A percentile compares a stretch with the other conserved stretches of the same genome.
phyloP scores from a whole-genome alignment of 805 yeast species.

The Gaillardinia entomophila region DNA sequence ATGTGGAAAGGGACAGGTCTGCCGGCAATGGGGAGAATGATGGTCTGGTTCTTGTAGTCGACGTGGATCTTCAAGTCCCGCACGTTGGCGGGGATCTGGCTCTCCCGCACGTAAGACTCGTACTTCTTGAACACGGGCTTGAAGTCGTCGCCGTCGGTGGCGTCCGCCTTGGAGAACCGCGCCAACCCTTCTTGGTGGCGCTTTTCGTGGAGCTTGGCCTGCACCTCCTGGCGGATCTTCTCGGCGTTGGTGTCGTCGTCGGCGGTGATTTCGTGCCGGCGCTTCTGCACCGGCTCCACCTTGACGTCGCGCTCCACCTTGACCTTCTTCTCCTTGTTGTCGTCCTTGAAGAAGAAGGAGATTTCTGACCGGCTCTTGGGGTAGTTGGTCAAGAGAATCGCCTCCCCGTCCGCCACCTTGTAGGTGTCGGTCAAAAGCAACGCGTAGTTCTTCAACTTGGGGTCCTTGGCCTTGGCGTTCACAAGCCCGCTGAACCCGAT shows the following conservation, averaged over 20 bases:
- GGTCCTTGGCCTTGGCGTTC: conserved; percentile 39
- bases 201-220: conserved; percentile 74
- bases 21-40: conserved; percentile 86
- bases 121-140: conserved; percentile 81
- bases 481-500: conserved; percentile 68
- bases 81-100: conserved; percentile 82
- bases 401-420: conserved; percentile 57
- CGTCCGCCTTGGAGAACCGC: conserved; percentile 75
- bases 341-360: conserved; percentile 77
- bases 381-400: conserved; percentile 65
- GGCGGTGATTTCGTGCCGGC: conserved; percentile 68
- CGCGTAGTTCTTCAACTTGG: conserved; percentile 57
- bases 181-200: conserved; percentile 83
- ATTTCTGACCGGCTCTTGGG: conserved; percentile 68
- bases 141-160: conserved; percentile 54
- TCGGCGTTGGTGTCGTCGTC: conserved; percentile 70
- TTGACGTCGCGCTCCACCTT: conserved; percentile 36
- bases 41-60: conserved; percentile 82
- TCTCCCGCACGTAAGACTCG: conserved; percentile 90
- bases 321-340: conserved; percentile 33
- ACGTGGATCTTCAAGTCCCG: conserved; percentile 82
- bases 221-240: conserved; percentile 75
- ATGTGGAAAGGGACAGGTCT: conserved; percentile 98
- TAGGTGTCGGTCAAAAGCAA: conserved; percentile 77
- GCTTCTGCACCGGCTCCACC: conserved; percentile 45